These are phyloP conservation scores for Thermothielavioides terrestris DNA, from an alignment of 495 filamentous ascomycete genomes.

Conservation along the genomic window DNA sequence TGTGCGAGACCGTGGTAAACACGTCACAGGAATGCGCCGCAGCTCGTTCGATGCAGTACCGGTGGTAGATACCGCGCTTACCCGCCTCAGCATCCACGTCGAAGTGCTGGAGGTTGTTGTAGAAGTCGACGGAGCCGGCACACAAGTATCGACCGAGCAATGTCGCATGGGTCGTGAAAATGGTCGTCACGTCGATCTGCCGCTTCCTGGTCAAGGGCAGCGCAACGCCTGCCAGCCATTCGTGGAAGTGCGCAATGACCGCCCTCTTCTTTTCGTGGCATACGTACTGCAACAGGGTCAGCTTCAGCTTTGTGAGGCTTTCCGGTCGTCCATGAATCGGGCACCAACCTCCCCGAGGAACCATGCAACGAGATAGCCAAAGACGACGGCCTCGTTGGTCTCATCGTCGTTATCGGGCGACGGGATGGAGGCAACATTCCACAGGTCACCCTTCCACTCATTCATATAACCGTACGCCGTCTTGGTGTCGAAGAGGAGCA, in stretches of 20 bases:
- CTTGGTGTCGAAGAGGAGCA: slow-evolving; percentile 89
- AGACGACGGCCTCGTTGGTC: slow-evolving; percentile 95
- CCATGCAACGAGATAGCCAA: slow-evolving; percentile 96
- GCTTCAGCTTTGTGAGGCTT: neutral
- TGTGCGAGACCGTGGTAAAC: slow-evolving; percentile 97
- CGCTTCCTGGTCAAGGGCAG: slow-evolving; percentile 86
- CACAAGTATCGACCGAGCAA: slow-evolving; percentile 92
- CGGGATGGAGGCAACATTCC: slow-evolving; percentile 87
- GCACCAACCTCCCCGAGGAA: slow-evolving; percentile 84
- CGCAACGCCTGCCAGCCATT: slow-evolving; percentile 97
- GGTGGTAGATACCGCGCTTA: slow-evolving; percentile 96
- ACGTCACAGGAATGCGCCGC: slow-evolving; percentile 88
- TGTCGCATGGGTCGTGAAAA: slow-evolving; percentile 97
- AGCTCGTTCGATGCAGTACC: slow-evolving; percentile 95
- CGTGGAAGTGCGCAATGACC: slow-evolving; percentile 96
- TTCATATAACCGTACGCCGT: slow-evolving; percentile 85
- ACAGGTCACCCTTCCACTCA: slow-evolving; percentile 96
- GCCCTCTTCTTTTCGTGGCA: slow-evolving; percentile 83
- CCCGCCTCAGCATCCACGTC: slow-evolving; percentile 95
- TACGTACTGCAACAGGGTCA: slow-evolving; percentile 60
- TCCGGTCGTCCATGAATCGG: neutral
- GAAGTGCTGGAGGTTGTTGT: slow-evolving; percentile 97
- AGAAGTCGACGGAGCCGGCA: slow-evolving; percentile 95
- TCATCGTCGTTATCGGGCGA: slow-evolving; percentile 85
- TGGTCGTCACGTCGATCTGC: slow-evolving; percentile 92